Evolutionary conservation across 1,139 yeast species (phyloP), one percentile per base, ranked within the genome.

Genomic region (Sporopachydermia cereana): DNA sequence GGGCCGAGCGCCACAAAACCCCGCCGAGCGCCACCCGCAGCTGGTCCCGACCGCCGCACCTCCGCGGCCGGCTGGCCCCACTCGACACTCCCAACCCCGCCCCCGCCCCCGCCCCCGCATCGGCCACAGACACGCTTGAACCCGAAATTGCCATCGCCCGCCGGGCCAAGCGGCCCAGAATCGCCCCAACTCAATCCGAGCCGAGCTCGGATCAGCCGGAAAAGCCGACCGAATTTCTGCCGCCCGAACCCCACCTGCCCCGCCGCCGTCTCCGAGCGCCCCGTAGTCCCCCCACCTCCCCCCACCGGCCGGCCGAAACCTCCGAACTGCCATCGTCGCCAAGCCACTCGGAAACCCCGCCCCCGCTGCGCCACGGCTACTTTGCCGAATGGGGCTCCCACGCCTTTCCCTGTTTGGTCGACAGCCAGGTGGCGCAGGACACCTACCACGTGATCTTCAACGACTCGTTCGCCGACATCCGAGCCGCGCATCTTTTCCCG

Each of bases 381-480:
- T 34, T 16, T 12, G 39, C 39, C 39, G 39, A 34, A 20, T 34
- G 39, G 39, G 39, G 39, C 39, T 16, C 22, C 5, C 12, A 7
- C 12, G 18, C 22, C 17, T n/a, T 12, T 34, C 39, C 39, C 20
- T 34, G 39, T 21, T 9, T 34, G 12, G 20, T 34, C 12, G 9
- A 20, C 17, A 34, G 22, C 22, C 39, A 20, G 39, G 9, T 9
- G 22, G 22, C 22, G 12, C 18, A 5, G 12, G 39, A 34, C 29
- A 34, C 39, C 22, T 34, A 7, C 22, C 18, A 20, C 9, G 39
- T 34, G 12, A 16, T 34, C 22, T 34, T 34, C 39, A 16, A 34
- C 22, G 39, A 34, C 39, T 16, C 22, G 12, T 34, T 34, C 17
- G 39, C 39, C 39, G 39, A 34, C 17, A n/a, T 34, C 22, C 20